These are phyloP conservation scores for Hanseniaspora gamundiae DNA, from an alignment of 1,139 yeast species.

Conservation along the genomic window DNA sequence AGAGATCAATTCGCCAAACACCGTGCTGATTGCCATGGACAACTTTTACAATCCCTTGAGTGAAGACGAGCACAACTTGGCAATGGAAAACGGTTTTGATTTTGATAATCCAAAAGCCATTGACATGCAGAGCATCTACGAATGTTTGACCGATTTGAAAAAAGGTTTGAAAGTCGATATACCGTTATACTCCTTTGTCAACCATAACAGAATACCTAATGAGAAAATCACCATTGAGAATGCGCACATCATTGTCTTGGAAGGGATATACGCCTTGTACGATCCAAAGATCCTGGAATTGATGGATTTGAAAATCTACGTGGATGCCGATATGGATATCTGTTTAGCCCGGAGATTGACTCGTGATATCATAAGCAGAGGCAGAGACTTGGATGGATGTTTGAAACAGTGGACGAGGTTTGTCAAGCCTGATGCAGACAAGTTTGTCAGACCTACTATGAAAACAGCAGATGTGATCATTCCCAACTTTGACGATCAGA, in stretches of 20 bases:
- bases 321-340: slow-evolving; percentile 86
- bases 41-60: slow-evolving; percentile 74
- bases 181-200: slow-evolving; percentile 74
- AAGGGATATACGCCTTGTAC: slow-evolving; percentile 79
- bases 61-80: slow-evolving; percentile 45
- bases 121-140: slow-evolving; percentile 61
- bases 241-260: slow-evolving; percentile 83
- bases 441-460: slow-evolving; percentile 67
- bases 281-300: slow-evolving; percentile 56
- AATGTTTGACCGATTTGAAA: slow-evolving; percentile 54
- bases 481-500: slow-evolving; percentile 74
- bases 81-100: slow-evolving; percentile 60
- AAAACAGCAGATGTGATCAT: slow-evolving; percentile 71
- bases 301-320: slow-evolving; percentile 81
- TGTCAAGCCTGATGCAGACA: slow-evolving; percentile 86
- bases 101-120: slow-evolving; percentile 78
- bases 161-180: slow-evolving; percentile 45
- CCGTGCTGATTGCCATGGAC: slow-evolving; percentile 81
- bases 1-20: slow-evolving; percentile 85
- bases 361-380: slow-evolving; percentile 76
- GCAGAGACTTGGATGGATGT: slow-evolving; percentile 72
- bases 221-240: slow-evolving; percentile 75
- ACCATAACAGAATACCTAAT: slow-evolving; percentile 56
- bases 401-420: slow-evolving; percentile 80
- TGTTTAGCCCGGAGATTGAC: slow-evolving; percentile 81